A percentile compares a stretch with the other conserved stretches of the same genome.
These are phyloP conservation scores for Diaporthe australafricana DNA, from an alignment of 2,329 filamentous ascomycete genomes.

Conservation along the genomic window DNA sequence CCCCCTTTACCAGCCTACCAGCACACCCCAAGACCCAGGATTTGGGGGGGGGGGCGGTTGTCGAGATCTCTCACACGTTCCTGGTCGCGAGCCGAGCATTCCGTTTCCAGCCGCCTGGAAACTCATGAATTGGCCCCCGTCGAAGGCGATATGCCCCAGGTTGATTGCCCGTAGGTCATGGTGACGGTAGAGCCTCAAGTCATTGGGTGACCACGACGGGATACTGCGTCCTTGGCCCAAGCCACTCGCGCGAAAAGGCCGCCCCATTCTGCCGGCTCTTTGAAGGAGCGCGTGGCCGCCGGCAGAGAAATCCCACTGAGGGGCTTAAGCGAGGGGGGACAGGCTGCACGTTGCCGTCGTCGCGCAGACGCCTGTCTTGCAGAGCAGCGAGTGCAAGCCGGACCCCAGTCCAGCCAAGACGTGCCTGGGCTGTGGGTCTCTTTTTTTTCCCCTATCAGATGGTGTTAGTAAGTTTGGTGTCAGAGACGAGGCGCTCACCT, in stretches of 20 bases:
- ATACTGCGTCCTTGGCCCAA: conserved; percentile 19
- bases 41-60: no score
- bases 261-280: conserved; percentile 21
- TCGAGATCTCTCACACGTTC: background rate
- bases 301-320: conserved; percentile 20
- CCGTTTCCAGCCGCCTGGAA: background rate
- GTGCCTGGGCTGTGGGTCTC: background rate
- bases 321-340: conserved; percentile 22
- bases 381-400: conserved; percentile 8
- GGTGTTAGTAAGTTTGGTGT: conserved; percentile 9
- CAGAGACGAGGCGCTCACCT: background rate
- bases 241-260: conserved; percentile 10
- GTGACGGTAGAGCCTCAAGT: conserved; percentile 17
- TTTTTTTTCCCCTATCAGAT: conserved; percentile 26
- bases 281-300: conserved; percentile 20
- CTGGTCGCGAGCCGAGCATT: background rate
- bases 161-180: conserved; percentile 17
- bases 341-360: conserved; percentile 27
- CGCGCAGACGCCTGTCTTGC: conserved; percentile 22
- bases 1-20: background rate
- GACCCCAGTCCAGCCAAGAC: conserved; percentile 4
- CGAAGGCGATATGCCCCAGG: background rate
- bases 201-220: conserved; percentile 19
- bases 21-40: background rate
- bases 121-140: background rate